phyloP scores from a whole-genome alignment of 352 stramenopile genomes.

The Phytophthora colocasiae region DNA sequence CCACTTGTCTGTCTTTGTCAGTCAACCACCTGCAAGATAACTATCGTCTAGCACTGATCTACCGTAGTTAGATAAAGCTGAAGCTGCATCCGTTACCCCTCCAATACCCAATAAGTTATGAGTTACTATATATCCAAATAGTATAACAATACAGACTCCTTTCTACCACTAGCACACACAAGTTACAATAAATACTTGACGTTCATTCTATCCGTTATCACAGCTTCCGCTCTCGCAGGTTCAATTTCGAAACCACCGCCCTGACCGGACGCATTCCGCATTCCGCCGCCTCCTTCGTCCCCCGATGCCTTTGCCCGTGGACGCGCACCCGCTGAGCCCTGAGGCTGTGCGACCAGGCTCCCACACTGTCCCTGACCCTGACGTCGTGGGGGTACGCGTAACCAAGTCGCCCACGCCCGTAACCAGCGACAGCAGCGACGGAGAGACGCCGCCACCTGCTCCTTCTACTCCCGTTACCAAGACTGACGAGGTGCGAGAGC shows the following conservation, averaged over 20 bases:
- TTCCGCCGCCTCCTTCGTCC: slow-evolving; percentile 13
- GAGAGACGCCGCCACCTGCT: slow-evolving; percentile 23
- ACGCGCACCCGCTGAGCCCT: slow-evolving; percentile 4
- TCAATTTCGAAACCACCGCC: slow-evolving; percentile 32
- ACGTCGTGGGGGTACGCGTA: slow-evolving; percentile 20
- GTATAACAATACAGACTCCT: background rate
- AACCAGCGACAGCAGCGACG: slow-evolving; percentile 38
- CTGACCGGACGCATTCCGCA: slow-evolving; percentile 17
- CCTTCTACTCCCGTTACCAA: slow-evolving; percentile 33
- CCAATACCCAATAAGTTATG: background rate
- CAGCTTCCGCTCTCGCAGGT: slow-evolving; percentile 9
- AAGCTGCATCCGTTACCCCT: slow-evolving; percentile 11
- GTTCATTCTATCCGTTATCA: background rate
- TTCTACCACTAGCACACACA: too few relatives aligned
- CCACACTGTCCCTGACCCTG: slow-evolving; percentile 28
- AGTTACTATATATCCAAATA: background rate
- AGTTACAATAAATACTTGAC: too few relatives aligned
- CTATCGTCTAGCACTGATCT: too few relatives aligned
- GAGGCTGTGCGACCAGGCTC: slow-evolving; percentile 28
- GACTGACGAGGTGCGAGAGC: slow-evolving; percentile 57
- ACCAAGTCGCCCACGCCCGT: slow-evolving; percentile 35
- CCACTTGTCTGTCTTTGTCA: too few relatives aligned
- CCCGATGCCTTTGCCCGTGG: slow-evolving; percentile 33
- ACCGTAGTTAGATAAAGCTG: background rate
- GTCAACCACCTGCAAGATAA: too few relatives aligned